Conservation (phyloP, 2,329 filamentous ascomycete species). For the Paecilomyces niveus region DNA sequence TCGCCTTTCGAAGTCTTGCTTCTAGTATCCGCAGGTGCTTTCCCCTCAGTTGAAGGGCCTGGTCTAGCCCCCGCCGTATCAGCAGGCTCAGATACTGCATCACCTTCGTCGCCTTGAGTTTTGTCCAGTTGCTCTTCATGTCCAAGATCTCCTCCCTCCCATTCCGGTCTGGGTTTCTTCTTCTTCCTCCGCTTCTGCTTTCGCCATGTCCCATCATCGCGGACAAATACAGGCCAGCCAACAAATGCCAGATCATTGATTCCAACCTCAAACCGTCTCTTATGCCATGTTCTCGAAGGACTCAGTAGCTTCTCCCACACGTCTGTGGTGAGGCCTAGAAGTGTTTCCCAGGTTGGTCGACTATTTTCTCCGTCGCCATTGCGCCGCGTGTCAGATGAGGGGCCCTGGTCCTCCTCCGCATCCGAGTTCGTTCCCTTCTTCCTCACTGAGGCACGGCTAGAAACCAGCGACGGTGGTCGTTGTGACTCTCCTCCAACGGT, state of each 20-base stretch:
- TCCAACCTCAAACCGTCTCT: constrained; percentile 72
- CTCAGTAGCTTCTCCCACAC: constrained; percentile 75
- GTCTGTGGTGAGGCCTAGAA: constrained; percentile 67
- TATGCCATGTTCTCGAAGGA: constrained; percentile 69
- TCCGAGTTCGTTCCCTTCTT: constrained; percentile 24
- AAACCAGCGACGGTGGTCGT: constrained; percentile 27
- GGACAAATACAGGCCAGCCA: constrained; percentile 76
- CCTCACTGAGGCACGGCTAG: constrained; percentile 20
- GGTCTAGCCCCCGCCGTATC: constrained; percentile 17
- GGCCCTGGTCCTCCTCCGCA: constrained; percentile 23
- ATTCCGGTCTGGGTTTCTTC: constrained; percentile 25
- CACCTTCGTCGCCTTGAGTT: constrained; percentile 19
- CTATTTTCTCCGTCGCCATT: constrained; percentile 14
- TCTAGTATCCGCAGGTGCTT: constrained; percentile 17
- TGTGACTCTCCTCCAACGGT: constrained; percentile 20
- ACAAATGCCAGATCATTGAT: constrained; percentile 74
- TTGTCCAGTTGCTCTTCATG: constrained; percentile 30
- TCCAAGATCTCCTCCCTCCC: constrained; percentile 27
- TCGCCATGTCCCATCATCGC: constrained; percentile 69
- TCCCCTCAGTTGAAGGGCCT: constrained; percentile 14
- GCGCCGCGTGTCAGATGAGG: constrained; percentile 21
- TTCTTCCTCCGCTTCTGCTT: constrained; percentile 51
- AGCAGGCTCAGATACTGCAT: constrained; percentile 19
- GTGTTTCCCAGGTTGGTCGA: constrained; percentile 46
- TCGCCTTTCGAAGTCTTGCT: constrained; percentile 13